Percentiles rank a stretch among this genome's conserved stretches.
Evolutionary conservation across 2,329 filamentous ascomycete species (phyloP).

Genomic region (Penicillium rolfsii): DNA sequence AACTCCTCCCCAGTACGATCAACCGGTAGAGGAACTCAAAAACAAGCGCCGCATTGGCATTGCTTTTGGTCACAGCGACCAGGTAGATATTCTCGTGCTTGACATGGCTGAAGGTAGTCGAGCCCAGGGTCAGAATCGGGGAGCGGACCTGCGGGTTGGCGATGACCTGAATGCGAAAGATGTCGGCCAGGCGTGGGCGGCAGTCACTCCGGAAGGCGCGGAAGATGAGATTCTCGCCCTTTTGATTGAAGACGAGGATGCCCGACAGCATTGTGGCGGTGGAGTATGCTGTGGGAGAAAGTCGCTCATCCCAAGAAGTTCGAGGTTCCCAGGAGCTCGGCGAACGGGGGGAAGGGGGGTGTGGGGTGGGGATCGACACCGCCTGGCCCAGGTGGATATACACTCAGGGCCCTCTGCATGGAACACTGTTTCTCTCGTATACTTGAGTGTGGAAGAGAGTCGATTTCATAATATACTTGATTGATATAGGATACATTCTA

Average conservation of each 20-base stretch:
- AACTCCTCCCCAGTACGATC: conserved; percentile 85
- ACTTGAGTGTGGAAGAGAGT: not conserved
- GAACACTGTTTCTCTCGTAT: not conserved
- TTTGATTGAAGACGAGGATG: conserved; percentile 98
- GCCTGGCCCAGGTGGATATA: conserved; percentile 13
- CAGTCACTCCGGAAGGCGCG: conserved; percentile 98
- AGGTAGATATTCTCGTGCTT: conserved; percentile 99
- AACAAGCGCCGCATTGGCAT: conserved; percentile 95
- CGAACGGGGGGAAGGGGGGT: conserved; percentile 10
- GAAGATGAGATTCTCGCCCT: conserved; percentile 99
- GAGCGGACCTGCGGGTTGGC: conserved; percentile 97
- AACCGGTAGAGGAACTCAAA: conserved; percentile 97
- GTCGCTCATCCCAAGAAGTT: conserved; percentile 16
- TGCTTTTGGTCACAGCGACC: conserved; percentile 97
- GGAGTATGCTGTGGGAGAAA: conserved; percentile 13
- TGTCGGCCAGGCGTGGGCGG: conserved; percentile 93
- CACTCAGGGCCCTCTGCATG: not conserved
- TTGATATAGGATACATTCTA: not conserved
- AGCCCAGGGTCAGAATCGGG: conserved; percentile 93
- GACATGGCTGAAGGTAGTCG: conserved; percentile 98
- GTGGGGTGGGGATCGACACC: conserved; percentile 24
- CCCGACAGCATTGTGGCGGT: conserved; percentile 81
- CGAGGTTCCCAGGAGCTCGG: conserved; percentile 19
- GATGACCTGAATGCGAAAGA: conserved; percentile 99
- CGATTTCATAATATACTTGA: not conserved